Evolutionary conservation across 1,284 basidiomycete genomes (phyloP), one percentile per base, ranked within the genome.

Genomic region (Puccinia coronata): DNA sequence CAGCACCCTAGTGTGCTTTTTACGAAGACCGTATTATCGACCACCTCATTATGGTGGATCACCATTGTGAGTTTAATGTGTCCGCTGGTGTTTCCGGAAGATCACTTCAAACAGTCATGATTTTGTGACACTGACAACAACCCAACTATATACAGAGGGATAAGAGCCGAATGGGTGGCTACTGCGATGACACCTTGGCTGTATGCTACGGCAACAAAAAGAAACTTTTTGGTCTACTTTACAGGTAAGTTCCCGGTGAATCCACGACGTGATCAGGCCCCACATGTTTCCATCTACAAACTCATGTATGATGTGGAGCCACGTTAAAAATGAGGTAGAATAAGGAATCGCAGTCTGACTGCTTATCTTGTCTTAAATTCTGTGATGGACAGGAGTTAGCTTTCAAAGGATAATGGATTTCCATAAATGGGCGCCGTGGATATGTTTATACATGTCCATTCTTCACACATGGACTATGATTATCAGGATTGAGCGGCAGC

Each of bases 371-470:
- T 39, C 36, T 31, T n/a, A 34, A 43, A 67, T 18, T 39, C 25
- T 41, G 5, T 41, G 25, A 43, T 36, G n/a, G 43, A 18, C 28
- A 80, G 79, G 70, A 23, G 57, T 80, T 31, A 71, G 65, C 39
- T 65, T 72, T 63, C 12, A 63, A 41, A 43, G 70, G 31, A 49
- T 80, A 0, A 80, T 80, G 79, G 53, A 47, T 18, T 63, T 80
- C 47, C 79, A 80, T 47, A 80, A 80, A 73, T 80, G 69, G 67
- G 69, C 79, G n/a, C 79, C 79, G 9, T 80, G 79, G 79, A 80
- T 80, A 34, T 80, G 69, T 51, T 73, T 80, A 36, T 61, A 63
- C 23, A 59, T 72, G 55, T 63, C 79, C n/a, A 47, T 80, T n/a
- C 47, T 80, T 41, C 79, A 80, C 49, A 63, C 79, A 39, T 73